Evolutionary conservation across 352 stramenopile genomes (phyloP).

Genomic region (Pythium utonaiense): DNA sequence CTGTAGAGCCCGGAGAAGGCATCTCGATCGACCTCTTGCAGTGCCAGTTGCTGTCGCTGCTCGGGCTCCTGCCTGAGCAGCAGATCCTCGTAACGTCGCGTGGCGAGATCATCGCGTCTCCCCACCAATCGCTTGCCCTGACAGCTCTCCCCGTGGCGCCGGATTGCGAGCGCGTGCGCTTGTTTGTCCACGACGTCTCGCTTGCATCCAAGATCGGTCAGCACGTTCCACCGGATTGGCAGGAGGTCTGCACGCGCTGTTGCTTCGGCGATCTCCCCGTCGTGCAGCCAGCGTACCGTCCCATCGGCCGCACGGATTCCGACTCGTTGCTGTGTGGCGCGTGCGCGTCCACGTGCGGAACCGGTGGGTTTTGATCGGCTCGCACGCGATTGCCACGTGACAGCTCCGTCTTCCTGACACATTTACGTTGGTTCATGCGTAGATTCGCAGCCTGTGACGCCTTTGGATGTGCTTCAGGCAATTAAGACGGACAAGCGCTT

Average conservation of each 20-base stretch:
- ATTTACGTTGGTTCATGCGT: neutral
- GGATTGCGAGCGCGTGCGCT: slow-evolving; percentile 6
- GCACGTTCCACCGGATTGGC: slow-evolving; percentile 37
- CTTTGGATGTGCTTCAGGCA: slow-evolving; percentile 41
- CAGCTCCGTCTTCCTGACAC: too few species aligned
- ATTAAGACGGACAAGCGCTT: slow-evolving; percentile 35
- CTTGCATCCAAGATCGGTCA: neutral
- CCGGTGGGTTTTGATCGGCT: slow-evolving; percentile 49
- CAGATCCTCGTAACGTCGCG: slow-evolving; percentile 50
- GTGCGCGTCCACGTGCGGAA: slow-evolving; percentile 65
- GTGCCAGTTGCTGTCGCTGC: slow-evolving; percentile 66
- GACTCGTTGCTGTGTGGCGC: slow-evolving; percentile 46
- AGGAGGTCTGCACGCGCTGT: slow-evolving; percentile 55
- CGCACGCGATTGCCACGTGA: too few species aligned
- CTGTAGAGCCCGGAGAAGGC: slow-evolving; percentile 15
- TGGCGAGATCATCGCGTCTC: slow-evolving; percentile 36
- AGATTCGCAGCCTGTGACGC: slow-evolving; percentile 42
- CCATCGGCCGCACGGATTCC: slow-evolving; percentile 3
- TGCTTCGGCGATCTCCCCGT: slow-evolving; percentile 46
- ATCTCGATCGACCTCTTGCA: slow-evolving; percentile 59
- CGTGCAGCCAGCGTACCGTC: slow-evolving; percentile 54
- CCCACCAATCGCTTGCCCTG: slow-evolving; percentile 16
- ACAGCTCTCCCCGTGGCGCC: slow-evolving; percentile 45
- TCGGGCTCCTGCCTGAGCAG: slow-evolving; percentile 50
- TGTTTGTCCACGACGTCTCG: slow-evolving; percentile 8